Percentiles rank a stretch among this genome's conserved stretches.
Conservation (phyloP, 257 asterid species). For the Osmanthus fragrans region DNA sequence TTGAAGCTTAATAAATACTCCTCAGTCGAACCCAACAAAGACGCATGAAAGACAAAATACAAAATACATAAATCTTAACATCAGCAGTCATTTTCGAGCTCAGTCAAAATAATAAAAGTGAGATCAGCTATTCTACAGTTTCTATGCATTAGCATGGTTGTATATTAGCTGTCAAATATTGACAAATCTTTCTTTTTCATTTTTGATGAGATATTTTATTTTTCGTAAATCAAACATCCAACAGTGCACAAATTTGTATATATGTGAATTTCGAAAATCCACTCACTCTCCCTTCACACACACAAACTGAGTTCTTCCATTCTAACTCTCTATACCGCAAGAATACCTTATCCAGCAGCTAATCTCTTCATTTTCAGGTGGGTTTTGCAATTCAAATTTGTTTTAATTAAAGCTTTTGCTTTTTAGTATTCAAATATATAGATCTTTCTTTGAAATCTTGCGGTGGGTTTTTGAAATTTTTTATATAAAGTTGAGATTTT, state of each 20-base stretch:
- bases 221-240: neutral
- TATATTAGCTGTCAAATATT: conserved; percentile 46
- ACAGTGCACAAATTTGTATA: neutral
- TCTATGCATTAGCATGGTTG: conserved; percentile 27
- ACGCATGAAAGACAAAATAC: no score
- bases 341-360: neutral
- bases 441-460: no score
- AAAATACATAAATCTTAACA: neutral
- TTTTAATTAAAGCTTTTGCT: no score
- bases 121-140: neutral
- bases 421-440: no score
- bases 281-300: neutral
- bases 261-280: no score
- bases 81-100: conserved; percentile 24
- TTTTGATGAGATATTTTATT: neutral
- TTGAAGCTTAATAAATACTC: no score
- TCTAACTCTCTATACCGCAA: neutral
- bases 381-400: no score
- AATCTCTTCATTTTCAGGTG: no score
- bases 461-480: neutral
- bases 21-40: no score
- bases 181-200: neutral
- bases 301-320: conserved; percentile 16
- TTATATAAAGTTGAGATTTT: neutral
- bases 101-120: conserved; percentile 24